phyloP scores from a whole-genome alignment of 345 rosid genomes.

The Gossypium turneri region DNA sequence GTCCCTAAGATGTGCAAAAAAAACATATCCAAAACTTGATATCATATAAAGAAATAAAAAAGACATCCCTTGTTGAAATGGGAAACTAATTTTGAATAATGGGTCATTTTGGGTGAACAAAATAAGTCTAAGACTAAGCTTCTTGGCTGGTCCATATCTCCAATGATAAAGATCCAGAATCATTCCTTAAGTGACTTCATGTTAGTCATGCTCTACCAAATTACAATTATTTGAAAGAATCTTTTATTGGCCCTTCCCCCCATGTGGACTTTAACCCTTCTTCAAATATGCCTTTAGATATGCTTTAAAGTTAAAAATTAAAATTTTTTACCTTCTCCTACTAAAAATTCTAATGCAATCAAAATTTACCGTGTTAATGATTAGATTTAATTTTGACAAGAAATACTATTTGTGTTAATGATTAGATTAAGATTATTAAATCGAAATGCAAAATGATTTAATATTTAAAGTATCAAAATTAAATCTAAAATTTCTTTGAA shows the following conservation, averaged over 20 bases:
- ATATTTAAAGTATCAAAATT: too few species aligned
- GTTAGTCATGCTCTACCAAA: constrained; percentile 27
- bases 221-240: constrained; percentile 27
- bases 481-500: too few species aligned
- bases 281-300: too few species aligned
- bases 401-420: too few species aligned
- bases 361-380: too few species aligned
- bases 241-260: constrained; percentile 17
- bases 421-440: too few species aligned
- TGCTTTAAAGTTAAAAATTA: too few species aligned
- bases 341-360: too few species aligned
- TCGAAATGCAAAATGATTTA: too few species aligned
- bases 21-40: background rate
- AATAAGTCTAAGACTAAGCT: constrained; percentile 1
- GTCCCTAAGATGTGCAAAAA: too few species aligned
- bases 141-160: constrained; percentile 17
- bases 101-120: constrained; percentile 21
- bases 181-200: constrained; percentile 18
- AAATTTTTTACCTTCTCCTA: too few species aligned
- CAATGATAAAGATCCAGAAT: constrained; percentile 24
- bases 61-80: background rate
- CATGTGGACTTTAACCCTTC: background rate
- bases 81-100: constrained; percentile 18
- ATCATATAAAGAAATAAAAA: constrained; percentile 4
- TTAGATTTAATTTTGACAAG: too few species aligned